phyloP scores from a whole-genome alignment of 176 grass and related monocot species.

The Zea luxurians region DNA sequence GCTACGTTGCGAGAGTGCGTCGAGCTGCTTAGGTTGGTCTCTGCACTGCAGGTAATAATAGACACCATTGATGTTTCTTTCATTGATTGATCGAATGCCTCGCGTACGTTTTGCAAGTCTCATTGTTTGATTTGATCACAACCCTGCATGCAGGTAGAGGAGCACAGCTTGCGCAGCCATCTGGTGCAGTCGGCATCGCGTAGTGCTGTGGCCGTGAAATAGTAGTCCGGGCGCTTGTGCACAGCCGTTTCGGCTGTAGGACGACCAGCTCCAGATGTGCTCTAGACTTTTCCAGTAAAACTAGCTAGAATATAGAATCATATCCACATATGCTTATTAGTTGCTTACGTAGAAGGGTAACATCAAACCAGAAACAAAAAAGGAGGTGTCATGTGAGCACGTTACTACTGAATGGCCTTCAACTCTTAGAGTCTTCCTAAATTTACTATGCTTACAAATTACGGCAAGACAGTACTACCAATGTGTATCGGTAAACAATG shows the following conservation, averaged over 20 bases:
- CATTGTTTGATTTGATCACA: neutral
- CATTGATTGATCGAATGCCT: too few species aligned
- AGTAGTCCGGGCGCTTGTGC: neutral
- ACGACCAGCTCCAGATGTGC: neutral
- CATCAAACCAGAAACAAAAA: neutral
- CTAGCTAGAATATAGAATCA: neutral
- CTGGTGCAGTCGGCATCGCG: too few species aligned
- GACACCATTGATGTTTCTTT: neutral
- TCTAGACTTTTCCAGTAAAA: neutral
- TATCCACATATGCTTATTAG: neutral
- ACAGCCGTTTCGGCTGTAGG: neutral
- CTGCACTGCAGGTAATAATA: slow-evolving; percentile 43
- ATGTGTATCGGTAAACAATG: too few species aligned
- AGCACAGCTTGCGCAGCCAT: slow-evolving; percentile 11
- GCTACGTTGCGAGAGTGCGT: slow-evolving; percentile 42
- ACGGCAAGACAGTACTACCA: too few species aligned
- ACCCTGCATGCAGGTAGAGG: slow-evolving; percentile 47
- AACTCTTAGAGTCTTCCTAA: neutral
- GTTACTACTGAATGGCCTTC: neutral
- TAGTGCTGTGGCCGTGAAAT: too few species aligned
- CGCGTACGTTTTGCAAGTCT: neutral
- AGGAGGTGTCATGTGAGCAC: neutral
- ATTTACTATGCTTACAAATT: neutral
- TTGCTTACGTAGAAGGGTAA: neutral
- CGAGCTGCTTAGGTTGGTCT: slow-evolving; percentile 34